Evolutionary conservation across 129 eudicot genomes (phyloP).

Genomic region (Ambrosia trifida): DNA sequence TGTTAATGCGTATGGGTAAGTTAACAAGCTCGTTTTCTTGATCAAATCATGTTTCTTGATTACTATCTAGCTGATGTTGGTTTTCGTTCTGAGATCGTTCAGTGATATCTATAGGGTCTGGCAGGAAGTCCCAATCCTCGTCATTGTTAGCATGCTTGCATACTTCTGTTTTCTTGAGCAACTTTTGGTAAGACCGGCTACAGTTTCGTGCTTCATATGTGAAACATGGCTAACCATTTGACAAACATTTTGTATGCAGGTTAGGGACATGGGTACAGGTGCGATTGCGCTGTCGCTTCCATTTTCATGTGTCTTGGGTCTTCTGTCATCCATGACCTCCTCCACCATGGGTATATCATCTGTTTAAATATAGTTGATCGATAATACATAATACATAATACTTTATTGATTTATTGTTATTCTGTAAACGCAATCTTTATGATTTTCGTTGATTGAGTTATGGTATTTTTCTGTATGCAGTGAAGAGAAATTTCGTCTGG

Average conservation of each 20-base stretch:
- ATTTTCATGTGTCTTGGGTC: slow-evolving; percentile 87
- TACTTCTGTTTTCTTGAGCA: slow-evolving; percentile 96
- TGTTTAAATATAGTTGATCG: not conserved
- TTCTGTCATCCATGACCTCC: slow-evolving; percentile 79
- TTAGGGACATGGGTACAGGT: slow-evolving; percentile 64
- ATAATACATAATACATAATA: too few relatives aligned
- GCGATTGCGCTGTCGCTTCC: slow-evolving; percentile 94
- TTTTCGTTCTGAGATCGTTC: slow-evolving; percentile 26
- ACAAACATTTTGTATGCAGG: slow-evolving; percentile 46
- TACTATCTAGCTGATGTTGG: slow-evolving; percentile 26
- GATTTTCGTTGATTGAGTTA: slow-evolving; percentile 3
- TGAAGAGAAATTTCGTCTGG: slow-evolving; percentile 76
- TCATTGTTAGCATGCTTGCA: slow-evolving; percentile 91
- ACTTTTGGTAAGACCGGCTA: slow-evolving; percentile 59
- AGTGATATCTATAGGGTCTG: slow-evolving; percentile 72
- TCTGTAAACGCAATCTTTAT: not conserved
- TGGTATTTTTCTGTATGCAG: slow-evolving; percentile 37
- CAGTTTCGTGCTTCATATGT: not conserved
- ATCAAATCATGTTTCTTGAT: slow-evolving; percentile 16
- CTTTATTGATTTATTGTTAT: too few relatives aligned
- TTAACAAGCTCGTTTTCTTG: not conserved
- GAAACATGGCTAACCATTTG: not conserved
- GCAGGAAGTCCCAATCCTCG: slow-evolving; percentile 93
- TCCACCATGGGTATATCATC: slow-evolving; percentile 82
- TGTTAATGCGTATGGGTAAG: slow-evolving; percentile 67